Percentiles rank a stretch among this genome's conserved stretches.
phyloP scores from a whole-genome alignment of 306 rosid genomes.

The Acacia acuminata region DNA sequence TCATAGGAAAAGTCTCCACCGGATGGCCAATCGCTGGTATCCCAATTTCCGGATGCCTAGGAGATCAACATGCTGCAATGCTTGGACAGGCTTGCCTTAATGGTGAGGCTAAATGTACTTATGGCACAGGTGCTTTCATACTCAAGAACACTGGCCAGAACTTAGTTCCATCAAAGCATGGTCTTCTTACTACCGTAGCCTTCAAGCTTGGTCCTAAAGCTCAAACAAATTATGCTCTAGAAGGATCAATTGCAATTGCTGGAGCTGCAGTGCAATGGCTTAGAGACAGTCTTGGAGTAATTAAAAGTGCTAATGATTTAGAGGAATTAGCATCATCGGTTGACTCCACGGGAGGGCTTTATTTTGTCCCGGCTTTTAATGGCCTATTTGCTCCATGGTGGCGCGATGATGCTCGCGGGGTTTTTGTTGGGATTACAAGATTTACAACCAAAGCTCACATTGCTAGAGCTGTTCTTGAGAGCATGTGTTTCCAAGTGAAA shows the following conservation, averaged over 20 bases:
- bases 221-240: slow-evolving; percentile 75
- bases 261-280: slow-evolving; percentile 99
- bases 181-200: slow-evolving; percentile 79
- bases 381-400: slow-evolving; percentile 97
- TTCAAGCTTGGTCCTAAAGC: slow-evolving; percentile 77
- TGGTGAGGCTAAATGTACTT: slow-evolving; percentile 94
- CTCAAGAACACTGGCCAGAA: slow-evolving; percentile 80
- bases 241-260: slow-evolving; percentile 96
- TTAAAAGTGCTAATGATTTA: slow-evolving; percentile 62
- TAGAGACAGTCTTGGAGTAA: slow-evolving; percentile 76
- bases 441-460: slow-evolving; percentile 81
- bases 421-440: slow-evolving; percentile 80
- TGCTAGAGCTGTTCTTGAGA: slow-evolving; percentile 91
- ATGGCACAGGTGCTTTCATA: slow-evolving; percentile 93
- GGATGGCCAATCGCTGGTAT: slow-evolving; percentile 85
- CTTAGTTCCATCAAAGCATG: slow-evolving; percentile 58
- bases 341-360: slow-evolving; percentile 72
- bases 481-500: slow-evolving; percentile 87
- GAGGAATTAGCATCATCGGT: slow-evolving; percentile 71
- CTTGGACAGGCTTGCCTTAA: slow-evolving; percentile 72
- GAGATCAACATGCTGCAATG: slow-evolving; percentile 98
- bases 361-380: slow-evolving; percentile 91
- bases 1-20: slow-evolving; percentile 57
- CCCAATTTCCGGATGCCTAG: slow-evolving; percentile 84
- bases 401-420: slow-evolving; percentile 98